Base-by-base conservation (phyloP, 306 rosid species). In the Medicago arabica region DNA sequence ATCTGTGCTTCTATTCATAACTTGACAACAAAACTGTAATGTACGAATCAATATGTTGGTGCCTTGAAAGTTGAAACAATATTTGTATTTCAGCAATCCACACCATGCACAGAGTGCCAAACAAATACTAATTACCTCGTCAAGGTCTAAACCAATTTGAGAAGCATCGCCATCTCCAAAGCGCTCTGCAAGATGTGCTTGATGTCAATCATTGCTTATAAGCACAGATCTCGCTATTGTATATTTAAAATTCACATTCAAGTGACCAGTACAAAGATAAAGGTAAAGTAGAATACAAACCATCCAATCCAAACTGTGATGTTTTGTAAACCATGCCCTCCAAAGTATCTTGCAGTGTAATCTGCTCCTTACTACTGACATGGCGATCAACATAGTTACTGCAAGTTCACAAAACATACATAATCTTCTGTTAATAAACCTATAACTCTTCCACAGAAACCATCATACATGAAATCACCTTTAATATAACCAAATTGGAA, bases 91-190 rank as follows among this genome's bases (percentile, higher is more conserved):
- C 66, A 58, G 62, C 47, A 49, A 55, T 64, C 53, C 28, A 53
- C 18, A 71, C 39, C 53, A 59, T 59, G 67, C 59, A 49, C 43
- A 70, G 34, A 34, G 69, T 62, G 75, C 19, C 28, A 31, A 41
- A 67, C 71, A 6, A 57, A 72, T 71, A 21, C 21, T 77, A 78
- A 55, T 81, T 88, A 96, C 99, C 98, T 92, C 99, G 70, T 92
- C 99, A 69, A 96, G 94, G 83, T 92, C 99, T 58, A 96, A 81
- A 75, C 99, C 98, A 85, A 96, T 92, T 88, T 90, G 99, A 85
- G 99, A 96, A 74, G 98, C 81, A 76, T 96, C 99, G 2, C 99
- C 99, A 23, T 96, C 99, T 74, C 99, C 99, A 79, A 96, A 96
- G 65, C 99, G 92, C 88, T 96, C 99, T 96, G 86, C 76, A 83